phyloP scores from a whole-genome alignment of 257 asterid genomes.

The Lavandula angustifolia region DNA sequence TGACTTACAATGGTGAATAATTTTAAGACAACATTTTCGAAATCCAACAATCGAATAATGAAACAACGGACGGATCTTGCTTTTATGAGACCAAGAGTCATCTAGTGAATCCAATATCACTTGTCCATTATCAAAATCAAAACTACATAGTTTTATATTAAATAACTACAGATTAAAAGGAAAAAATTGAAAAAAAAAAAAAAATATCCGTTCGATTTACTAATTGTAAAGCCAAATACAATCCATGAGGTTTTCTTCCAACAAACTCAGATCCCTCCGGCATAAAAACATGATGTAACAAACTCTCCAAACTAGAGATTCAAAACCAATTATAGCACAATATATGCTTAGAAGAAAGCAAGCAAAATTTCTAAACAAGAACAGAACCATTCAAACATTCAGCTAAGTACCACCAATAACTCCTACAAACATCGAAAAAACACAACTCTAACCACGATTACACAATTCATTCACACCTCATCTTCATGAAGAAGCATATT shows the following conservation, averaged over 20 bases:
- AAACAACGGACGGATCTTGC: too few species aligned
- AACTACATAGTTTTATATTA: too few species aligned
- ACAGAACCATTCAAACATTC: conserved; percentile 14
- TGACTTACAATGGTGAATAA: too few species aligned
- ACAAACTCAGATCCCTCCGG: not conserved
- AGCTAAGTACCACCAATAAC: conserved; percentile 1
- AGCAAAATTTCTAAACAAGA: conserved; percentile 5
- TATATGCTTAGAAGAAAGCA: not conserved
- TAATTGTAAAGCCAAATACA: not conserved
- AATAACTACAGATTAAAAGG: too few species aligned
- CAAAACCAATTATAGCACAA: not conserved
- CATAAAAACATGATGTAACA: not conserved
- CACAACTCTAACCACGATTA: conserved; percentile 24
- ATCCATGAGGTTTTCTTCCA: not conserved
- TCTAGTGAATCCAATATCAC: too few species aligned
- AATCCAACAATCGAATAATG: too few species aligned
- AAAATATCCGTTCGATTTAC: too few species aligned
- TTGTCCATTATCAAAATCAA: too few species aligned
- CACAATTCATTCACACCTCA: conserved; percentile 57
- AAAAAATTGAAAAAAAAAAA: not conserved
- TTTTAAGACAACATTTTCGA: too few species aligned
- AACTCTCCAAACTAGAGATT: not conserved
- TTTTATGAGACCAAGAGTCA: too few species aligned
- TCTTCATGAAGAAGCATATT: conserved; percentile 94
- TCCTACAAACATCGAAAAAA: not conserved